phyloP scores from a whole-genome alignment of 1,139 yeast species.

The Sugiyamaella grinbergsii region DNA sequence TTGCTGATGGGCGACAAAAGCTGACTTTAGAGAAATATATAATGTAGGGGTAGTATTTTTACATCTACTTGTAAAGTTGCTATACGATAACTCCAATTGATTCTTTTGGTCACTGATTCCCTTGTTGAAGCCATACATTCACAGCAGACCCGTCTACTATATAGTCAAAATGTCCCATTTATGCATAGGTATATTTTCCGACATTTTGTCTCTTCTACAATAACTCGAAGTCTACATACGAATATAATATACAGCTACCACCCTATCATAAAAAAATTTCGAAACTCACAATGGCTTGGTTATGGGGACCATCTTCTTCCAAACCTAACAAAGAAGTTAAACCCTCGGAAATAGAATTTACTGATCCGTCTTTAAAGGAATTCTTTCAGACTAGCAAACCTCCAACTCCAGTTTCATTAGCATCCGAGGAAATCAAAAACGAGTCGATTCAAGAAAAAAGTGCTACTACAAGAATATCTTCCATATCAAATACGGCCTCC shows the following conservation, averaged over 20 bases:
- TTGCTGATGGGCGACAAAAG: no score
- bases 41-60: no score
- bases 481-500: background rate
- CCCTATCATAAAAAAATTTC: background rate
- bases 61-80: no score
- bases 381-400: slow-evolving; percentile 31
- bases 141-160: no score
- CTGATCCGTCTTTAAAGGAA: slow-evolving; percentile 27
- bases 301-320: slow-evolving; percentile 10
- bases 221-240: no score
- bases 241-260: no score
- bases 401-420: slow-evolving; percentile 30
- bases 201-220: no score
- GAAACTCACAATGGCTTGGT: slow-evolving; percentile 16
- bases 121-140: no score
- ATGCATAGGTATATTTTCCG: no score
- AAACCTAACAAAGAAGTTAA: slow-evolving; percentile 3
- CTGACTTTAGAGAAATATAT: no score
- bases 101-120: no score
- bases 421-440: slow-evolving; percentile 21
- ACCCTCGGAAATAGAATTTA: slow-evolving; percentile 6
- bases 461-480: background rate
- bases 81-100: no score
- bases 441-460: slow-evolving; percentile 5
- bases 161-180: background rate